Conservation (phyloP, 768 basidiomycete species). For the Nidula microcarpa region DNA sequence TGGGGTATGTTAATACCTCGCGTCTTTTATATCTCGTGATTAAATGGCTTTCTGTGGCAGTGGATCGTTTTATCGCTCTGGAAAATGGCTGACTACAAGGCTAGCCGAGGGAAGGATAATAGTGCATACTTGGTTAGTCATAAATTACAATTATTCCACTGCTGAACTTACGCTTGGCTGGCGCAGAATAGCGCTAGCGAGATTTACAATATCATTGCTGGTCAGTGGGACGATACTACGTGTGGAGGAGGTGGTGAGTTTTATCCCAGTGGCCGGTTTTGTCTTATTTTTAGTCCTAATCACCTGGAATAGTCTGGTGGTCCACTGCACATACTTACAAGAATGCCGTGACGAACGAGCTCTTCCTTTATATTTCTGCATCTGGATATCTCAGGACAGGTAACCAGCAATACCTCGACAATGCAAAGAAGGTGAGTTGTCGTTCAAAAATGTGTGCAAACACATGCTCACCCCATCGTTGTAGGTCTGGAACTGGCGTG, state of each 20-base stretch:
- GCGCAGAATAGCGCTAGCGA: constrained; percentile 40
- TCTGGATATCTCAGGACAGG: constrained; percentile 36
- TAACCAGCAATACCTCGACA: constrained; percentile 38
- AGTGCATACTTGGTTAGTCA: constrained; percentile 23
- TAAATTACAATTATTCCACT: background rate
- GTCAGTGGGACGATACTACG: constrained; percentile 47
- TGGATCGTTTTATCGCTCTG: constrained; percentile 56
- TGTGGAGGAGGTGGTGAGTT: constrained; percentile 43
- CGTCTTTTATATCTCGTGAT: background rate
- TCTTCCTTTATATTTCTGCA: constrained; percentile 51
- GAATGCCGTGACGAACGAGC: constrained; percentile 59
- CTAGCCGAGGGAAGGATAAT: constrained; percentile 28
- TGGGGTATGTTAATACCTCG: constrained; percentile 25
- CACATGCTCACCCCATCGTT: no score
- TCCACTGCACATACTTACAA: constrained; percentile 52
- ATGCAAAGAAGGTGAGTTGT: constrained; percentile 39
- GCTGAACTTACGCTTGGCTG: background rate
- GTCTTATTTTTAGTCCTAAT: background rate
- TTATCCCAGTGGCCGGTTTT: background rate
- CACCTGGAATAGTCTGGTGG: constrained; percentile 49
- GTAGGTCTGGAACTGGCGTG: constrained; percentile 34
- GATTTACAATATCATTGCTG: constrained; percentile 50
- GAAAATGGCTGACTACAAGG: constrained; percentile 56
- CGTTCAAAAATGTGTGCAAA: background rate
- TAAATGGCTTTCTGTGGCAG: constrained; percentile 17